These are phyloP conservation scores for Mytilinidion resinicola DNA, from an alignment of 495 filamentous ascomycete genomes.

Conservation along the genomic window DNA sequence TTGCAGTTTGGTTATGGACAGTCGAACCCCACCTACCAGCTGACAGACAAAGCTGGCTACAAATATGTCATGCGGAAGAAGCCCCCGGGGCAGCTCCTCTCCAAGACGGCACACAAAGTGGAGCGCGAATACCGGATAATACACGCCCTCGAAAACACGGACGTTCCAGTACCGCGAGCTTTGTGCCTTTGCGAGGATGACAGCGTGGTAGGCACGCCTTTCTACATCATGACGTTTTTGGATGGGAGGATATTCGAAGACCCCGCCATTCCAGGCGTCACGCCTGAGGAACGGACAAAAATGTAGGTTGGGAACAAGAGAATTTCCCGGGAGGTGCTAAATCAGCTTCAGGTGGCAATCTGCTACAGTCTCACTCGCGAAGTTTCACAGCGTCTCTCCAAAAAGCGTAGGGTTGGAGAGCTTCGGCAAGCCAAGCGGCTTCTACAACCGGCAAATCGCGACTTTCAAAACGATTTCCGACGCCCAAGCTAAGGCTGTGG, in stretches of 20 bases:
- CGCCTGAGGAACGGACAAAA: slow-evolving; percentile 57
- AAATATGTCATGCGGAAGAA: slow-evolving; percentile 91
- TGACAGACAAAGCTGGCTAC: slow-evolving; percentile 59
- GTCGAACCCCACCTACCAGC: slow-evolving; percentile 92
- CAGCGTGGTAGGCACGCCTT: slow-evolving; percentile 74
- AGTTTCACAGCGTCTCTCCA: slow-evolving; percentile 70
- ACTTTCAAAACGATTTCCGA: slow-evolving; percentile 73
- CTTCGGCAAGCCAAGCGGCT: slow-evolving; percentile 70
- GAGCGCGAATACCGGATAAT: slow-evolving; percentile 93
- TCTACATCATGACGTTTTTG: slow-evolving; percentile 95
- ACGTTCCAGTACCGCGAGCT: slow-evolving; percentile 80
- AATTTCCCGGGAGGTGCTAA: background rate
- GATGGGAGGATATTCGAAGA: slow-evolving; percentile 90
- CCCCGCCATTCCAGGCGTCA: slow-evolving; percentile 70
- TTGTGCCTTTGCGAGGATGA: slow-evolving; percentile 81
- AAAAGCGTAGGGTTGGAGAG: slow-evolving; percentile 56
- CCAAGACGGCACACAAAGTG: slow-evolving; percentile 89
- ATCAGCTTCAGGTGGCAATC: slow-evolving; percentile 58
- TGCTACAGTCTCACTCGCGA: slow-evolving; percentile 76
- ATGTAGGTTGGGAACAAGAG: slow-evolving; percentile 41
- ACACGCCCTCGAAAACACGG: slow-evolving; percentile 66
- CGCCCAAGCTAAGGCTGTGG: slow-evolving; percentile 66
- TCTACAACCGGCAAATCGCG: slow-evolving; percentile 80
- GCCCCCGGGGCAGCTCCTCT: slow-evolving; percentile 83
- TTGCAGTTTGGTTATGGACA: slow-evolving; percentile 89